Evolutionary conservation across 2,329 filamentous ascomycete species (phyloP), one percentile per base, ranked within the genome.

Genomic region (Xylaria sp.): DNA sequence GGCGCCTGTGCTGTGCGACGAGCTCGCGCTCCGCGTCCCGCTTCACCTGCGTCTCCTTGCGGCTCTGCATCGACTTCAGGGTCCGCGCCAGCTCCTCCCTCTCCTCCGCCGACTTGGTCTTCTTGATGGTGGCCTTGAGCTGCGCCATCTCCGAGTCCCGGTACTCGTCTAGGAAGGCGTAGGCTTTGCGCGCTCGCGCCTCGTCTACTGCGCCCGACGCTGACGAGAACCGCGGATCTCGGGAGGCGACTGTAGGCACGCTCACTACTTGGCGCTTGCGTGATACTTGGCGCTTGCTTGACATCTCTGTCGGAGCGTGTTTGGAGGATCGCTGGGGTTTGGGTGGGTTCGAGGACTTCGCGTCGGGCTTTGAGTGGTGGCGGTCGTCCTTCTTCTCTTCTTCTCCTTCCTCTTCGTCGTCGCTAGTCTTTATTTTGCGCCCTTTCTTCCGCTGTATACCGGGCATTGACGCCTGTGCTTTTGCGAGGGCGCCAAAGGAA

Each of bases 141-240:
- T 92, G 86, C 63, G 87, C 86, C 79, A 98, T 91, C 80, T 99
- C 96, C n/a, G 86, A 85, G 25, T 90, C 89, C 66, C 92, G 89
- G 81, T 98, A 98, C 68, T 93, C 90, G 73, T 94, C 89, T 58
- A 99, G 82, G 81, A 99, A 99, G 2, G 89, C 85, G 80, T 99
- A 99, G 38, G 93, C 92, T 72, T 88, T 89, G 66, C 86, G 86
- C 38, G 90, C 79, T 70, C 86, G 87, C 56, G 81, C 80, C 76
- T 86, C 87, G 76, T 92, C 87, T 25, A 83, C 78, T 17, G 78
- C 55, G 71, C 60, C 83, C 77, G 27, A 88, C 84, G 44, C 84
- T 79, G 90, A 86, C 69, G 96, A 93, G 81, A 99, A 99, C 57
- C 96, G 91, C 20, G 96, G 96, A 79, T 99, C 96, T 61, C 95